These are phyloP conservation scores for Mayamaea pseudoterrestris DNA, from an alignment of 108 stramenopile genomes.

Conservation along the genomic window DNA sequence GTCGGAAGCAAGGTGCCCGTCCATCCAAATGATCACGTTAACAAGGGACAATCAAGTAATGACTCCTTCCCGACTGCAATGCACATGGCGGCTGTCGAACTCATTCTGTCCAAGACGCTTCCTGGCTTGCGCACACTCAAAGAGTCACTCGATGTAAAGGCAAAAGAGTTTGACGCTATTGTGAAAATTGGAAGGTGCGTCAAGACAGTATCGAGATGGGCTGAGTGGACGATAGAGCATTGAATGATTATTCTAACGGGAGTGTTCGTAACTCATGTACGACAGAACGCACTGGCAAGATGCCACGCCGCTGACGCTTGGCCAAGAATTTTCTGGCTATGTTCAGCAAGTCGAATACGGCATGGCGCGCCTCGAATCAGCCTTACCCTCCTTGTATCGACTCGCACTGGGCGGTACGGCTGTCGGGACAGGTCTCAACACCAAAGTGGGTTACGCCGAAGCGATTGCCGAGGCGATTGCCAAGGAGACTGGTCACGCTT, in stretches of 20 bases:
- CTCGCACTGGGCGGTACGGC: constrained; percentile 97
- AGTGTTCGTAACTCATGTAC: too few relatives aligned
- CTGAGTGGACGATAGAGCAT: too few relatives aligned
- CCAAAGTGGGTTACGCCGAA: constrained; percentile 79
- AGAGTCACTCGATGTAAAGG: constrained; percentile 57
- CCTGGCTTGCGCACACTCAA: constrained; percentile 71
- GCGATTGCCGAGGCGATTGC: constrained; percentile 88
- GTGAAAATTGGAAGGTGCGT: constrained; percentile 98
- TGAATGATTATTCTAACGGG: too few relatives aligned
- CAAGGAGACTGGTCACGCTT: constrained; percentile 78
- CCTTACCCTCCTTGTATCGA: constrained; percentile 62
- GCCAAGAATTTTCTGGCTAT: constrained; percentile 96
- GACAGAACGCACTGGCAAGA: constrained; percentile 99
- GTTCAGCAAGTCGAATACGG: constrained; percentile 86
- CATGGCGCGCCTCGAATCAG: constrained; percentile 57
- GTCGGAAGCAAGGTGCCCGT: constrained; percentile 1
- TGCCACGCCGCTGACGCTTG: constrained; percentile 97
- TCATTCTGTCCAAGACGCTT: constrained; percentile 54
- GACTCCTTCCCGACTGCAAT: constrained; percentile 98
- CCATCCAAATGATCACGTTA: constrained; percentile 93
- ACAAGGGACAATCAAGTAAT: constrained; percentile 92
- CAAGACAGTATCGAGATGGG: too few relatives aligned
- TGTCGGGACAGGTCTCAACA: constrained; percentile 95
- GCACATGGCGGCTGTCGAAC: constrained; percentile 76
- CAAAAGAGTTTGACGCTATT: constrained; percentile 57